These are phyloP conservation scores for Macadamia tetraphylla DNA, from an alignment of 164 flowering plant genomes.

Conservation along the genomic window DNA sequence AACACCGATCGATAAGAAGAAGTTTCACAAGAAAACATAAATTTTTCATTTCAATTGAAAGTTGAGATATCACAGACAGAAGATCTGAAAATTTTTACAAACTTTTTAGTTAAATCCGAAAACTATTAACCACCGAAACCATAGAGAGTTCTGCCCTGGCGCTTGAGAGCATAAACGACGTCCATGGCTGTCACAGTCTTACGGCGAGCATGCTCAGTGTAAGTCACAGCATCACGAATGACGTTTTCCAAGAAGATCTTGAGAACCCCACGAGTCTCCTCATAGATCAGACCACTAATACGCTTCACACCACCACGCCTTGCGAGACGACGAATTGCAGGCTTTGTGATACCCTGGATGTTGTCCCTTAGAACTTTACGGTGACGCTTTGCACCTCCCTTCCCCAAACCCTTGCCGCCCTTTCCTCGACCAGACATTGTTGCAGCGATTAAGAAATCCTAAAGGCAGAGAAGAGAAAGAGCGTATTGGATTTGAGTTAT, in stretches of 20 bases:
- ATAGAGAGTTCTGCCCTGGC: constrained; percentile 16
- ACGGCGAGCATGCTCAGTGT: constrained; percentile 14
- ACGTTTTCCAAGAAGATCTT: constrained; percentile 18
- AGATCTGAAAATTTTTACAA: neutral
- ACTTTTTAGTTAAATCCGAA: too few relatives aligned
- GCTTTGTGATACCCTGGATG: neutral
- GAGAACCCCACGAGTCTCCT: too few relatives aligned
- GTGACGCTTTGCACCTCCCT: constrained; percentile 16
- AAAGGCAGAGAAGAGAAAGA: neutral
- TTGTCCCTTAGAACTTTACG: constrained; percentile 12
- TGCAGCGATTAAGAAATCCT: neutral
- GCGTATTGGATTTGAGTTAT: neutral
- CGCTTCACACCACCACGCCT: too few relatives aligned
- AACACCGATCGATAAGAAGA: too few relatives aligned
- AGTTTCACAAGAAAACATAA: too few relatives aligned
- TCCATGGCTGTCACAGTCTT: constrained; percentile 20
- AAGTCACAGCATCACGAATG: constrained; percentile 16
- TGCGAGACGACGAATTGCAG: too few relatives aligned
- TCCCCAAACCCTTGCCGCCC: constrained; percentile 18
- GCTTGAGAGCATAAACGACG: constrained; percentile 16
- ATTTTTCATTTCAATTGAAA: neutral
- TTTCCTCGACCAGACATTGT: constrained; percentile 17
- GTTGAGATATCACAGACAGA: neutral
- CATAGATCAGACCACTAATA: too few relatives aligned
- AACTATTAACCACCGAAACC: constrained; percentile 13